Percentiles rank a stretch among this genome's conserved stretches.
These are phyloP conservation scores for Ceratocystis destructans DNA, from an alignment of 2,329 filamentous ascomycete species.

Conservation along the genomic window DNA sequence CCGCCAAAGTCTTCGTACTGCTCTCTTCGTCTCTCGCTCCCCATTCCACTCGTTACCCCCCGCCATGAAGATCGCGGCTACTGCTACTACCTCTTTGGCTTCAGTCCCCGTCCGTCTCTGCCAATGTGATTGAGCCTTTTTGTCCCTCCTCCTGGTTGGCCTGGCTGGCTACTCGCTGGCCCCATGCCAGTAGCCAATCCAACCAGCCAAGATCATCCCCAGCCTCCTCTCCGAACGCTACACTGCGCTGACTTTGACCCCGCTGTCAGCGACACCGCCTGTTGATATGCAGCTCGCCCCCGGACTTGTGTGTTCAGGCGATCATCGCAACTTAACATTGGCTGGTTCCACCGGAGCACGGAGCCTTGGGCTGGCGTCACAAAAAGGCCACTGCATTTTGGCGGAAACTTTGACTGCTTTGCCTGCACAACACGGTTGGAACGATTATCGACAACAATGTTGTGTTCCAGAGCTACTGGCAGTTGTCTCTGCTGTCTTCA, in stretches of 20 bases:
- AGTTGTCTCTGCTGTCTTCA: not conserved
- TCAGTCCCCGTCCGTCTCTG: not conserved
- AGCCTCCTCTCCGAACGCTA: not conserved
- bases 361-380: constrained; percentile 7
- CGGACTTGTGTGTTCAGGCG: constrained; percentile 1
- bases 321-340: constrained; percentile 2
- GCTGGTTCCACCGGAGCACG: constrained; percentile 10
- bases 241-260: not conserved
- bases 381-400: constrained; percentile 6
- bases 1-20: not conserved
- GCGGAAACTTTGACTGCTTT: constrained; percentile 11
- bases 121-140: not conserved
- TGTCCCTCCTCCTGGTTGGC: not conserved
- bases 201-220: not conserved
- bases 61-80: not conserved
- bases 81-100: not conserved
- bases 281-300: constrained; percentile 5
- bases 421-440: constrained; percentile 16
- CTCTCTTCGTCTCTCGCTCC: not conserved
- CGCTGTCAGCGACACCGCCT: constrained; percentile 4
- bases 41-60: constrained; percentile 4
- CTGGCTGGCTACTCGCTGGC: not conserved
- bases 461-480: constrained; percentile 14
- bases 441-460: constrained; percentile 13
- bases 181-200: not conserved